Evolutionary conservation across 179 eudicot species (phyloP).

Genomic region (Dionaea muscipula): DNA sequence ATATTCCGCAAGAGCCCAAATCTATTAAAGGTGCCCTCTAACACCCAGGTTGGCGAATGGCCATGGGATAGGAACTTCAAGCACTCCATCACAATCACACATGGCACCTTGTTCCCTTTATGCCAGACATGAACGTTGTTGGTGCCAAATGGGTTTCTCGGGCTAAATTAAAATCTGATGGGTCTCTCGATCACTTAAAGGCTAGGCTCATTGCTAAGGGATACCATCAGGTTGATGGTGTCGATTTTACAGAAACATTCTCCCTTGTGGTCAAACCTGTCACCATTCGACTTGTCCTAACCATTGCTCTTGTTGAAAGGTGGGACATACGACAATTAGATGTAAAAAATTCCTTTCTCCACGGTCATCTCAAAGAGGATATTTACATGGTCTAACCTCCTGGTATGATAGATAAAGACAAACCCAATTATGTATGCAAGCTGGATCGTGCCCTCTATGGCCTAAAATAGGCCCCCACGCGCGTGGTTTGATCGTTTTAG

Average conservation of each 20-base stretch:
- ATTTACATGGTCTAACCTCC: not conserved
- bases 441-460: not conserved
- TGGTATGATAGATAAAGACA: not conserved
- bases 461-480: not conserved
- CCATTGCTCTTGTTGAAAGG: not conserved
- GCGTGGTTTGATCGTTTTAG: conserved; percentile 1
- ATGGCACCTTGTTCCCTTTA: not conserved
- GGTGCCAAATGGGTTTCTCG: not conserved
- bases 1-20: too few species aligned
- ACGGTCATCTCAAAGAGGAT: not conserved
- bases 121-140: not conserved
- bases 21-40: too few species aligned
- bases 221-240: not conserved
- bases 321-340: conserved; percentile 4
- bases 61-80: not conserved
- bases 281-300: not conserved
- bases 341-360: conserved; percentile 5
- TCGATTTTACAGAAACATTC: not conserved
- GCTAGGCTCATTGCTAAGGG: conserved; percentile 1
- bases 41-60: not conserved
- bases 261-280: not conserved
- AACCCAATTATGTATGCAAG: not conserved
- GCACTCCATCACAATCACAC: not conserved
- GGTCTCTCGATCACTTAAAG: not conserved
- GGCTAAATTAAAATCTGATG: not conserved